Evolutionary conservation across 106 monocot species (phyloP).

Genomic region (Apostasia shenzhenica): DNA sequence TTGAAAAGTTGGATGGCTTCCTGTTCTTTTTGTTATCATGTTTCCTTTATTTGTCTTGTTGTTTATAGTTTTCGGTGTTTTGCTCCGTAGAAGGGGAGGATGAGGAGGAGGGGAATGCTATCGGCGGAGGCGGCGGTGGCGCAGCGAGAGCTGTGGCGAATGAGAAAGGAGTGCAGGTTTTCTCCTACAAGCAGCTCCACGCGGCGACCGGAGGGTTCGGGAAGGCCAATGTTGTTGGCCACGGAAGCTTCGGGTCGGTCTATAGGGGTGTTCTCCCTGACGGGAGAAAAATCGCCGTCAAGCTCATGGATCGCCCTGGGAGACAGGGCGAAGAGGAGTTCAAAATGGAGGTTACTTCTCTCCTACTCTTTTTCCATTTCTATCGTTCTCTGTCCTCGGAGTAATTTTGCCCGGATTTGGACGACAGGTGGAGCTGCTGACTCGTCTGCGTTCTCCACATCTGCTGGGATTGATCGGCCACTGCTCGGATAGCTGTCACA

Average conservation of each 20-base stretch:
- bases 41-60: neutral
- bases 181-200: conserved; percentile 83
- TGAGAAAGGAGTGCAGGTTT: conserved; percentile 55
- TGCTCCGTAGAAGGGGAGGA: neutral
- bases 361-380: neutral
- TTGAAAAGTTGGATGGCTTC: conserved; percentile 17
- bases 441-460: conserved; percentile 46
- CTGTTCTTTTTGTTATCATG: neutral
- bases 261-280: conserved; percentile 68
- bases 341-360: conserved; percentile 72
- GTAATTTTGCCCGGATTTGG: neutral
- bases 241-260: conserved; percentile 93
- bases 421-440: conserved; percentile 64
- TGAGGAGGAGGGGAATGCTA: conserved; percentile 6
- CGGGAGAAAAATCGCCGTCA: conserved; percentile 88
- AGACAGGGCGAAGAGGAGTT: conserved; percentile 97
- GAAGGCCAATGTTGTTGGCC: conserved; percentile 62
- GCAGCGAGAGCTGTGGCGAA: conserved; percentile 15
- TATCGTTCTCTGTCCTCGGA: neutral
- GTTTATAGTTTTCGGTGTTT: neutral
- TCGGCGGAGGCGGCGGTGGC: conserved; percentile 2
- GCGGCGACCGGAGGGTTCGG: conserved; percentile 81
- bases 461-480: conserved; percentile 60
- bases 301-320: conserved; percentile 88
- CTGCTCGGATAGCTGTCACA: conserved; percentile 58